Evolutionary conservation across 225 moss, liverwort and hornwort species (phyloP).

Genomic region (Takakia lepidozioides): DNA sequence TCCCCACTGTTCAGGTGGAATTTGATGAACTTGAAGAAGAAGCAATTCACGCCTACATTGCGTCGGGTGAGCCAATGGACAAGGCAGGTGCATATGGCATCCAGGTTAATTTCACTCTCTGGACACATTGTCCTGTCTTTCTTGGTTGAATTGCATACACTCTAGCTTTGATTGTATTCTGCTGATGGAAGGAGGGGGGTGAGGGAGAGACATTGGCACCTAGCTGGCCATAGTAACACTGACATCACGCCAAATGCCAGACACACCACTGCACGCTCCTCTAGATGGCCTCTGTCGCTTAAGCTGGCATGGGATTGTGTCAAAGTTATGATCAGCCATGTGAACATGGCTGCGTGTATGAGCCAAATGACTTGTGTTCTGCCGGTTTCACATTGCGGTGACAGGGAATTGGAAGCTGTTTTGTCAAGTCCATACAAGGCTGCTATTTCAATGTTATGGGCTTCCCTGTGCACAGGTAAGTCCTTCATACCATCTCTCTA

Average conservation of each 20-base stretch:
- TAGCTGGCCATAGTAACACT: no score
- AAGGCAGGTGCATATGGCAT: constrained; percentile 99
- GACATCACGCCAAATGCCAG: no score
- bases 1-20: constrained; percentile 87
- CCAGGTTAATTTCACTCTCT: constrained; percentile 40
- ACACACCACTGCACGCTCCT: no score
- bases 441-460: constrained; percentile 99
- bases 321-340: no score
- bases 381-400: no score
- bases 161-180: no score
- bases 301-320: no score
- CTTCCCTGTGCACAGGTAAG: constrained; percentile 81
- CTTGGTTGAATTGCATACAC: not conserved
- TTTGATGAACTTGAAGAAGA: constrained; percentile 71
- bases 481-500: not conserved
- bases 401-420: constrained; percentile 92
- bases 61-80: constrained; percentile 94
- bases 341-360: no score
- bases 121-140: not conserved
- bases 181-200: no score
- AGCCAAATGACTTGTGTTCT: no score
- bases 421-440: constrained; percentile 81
- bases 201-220: no score
- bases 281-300: no score
- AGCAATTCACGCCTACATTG: constrained; percentile 79